A percentile compares a stretch with the other conserved stretches of the same genome.
phyloP scores from a whole-genome alignment of 345 rosid species.

The Camelina laxa region DNA sequence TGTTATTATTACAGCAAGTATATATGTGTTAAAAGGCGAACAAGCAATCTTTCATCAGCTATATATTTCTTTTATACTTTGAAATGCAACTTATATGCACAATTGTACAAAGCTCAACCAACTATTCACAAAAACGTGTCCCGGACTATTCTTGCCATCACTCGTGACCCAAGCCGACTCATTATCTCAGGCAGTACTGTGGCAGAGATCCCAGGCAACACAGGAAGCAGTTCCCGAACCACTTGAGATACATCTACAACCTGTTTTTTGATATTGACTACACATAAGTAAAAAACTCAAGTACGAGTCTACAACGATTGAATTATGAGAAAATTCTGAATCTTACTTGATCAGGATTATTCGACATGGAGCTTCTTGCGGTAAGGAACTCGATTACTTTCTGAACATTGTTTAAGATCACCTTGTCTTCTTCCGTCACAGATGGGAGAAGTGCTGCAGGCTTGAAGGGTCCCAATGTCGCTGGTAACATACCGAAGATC shows the following conservation, averaged over 20 bases:
- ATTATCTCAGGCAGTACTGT: conserved; percentile 76
- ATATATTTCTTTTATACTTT: background rate
- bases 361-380: conserved; percentile 65
- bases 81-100: conserved; percentile 38
- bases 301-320: too few relatives aligned
- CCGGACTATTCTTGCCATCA: conserved; percentile 73
- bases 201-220: conserved; percentile 80
- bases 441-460: conserved; percentile 81
- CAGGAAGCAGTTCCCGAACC: conserved; percentile 72
- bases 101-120: conserved; percentile 25
- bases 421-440: conserved; percentile 78
- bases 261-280: conserved; percentile 41
- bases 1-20: conserved; percentile 24
- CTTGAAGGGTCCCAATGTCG: conserved; percentile 68
- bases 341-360: conserved; percentile 65
- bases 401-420: conserved; percentile 75
- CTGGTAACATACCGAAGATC: conserved; percentile 78
- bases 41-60: conserved; percentile 31
- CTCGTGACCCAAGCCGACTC: conserved; percentile 74
- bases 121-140: conserved; percentile 62
- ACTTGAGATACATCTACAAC: conserved; percentile 56
- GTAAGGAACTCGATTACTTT: conserved; percentile 79
- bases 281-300: background rate
- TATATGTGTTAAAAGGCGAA: conserved; percentile 19
- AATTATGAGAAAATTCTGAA: conserved; percentile 8